Evolutionary conservation across 148 eudicot species (phyloP).

Genomic region (Linanthus parryae): DNA sequence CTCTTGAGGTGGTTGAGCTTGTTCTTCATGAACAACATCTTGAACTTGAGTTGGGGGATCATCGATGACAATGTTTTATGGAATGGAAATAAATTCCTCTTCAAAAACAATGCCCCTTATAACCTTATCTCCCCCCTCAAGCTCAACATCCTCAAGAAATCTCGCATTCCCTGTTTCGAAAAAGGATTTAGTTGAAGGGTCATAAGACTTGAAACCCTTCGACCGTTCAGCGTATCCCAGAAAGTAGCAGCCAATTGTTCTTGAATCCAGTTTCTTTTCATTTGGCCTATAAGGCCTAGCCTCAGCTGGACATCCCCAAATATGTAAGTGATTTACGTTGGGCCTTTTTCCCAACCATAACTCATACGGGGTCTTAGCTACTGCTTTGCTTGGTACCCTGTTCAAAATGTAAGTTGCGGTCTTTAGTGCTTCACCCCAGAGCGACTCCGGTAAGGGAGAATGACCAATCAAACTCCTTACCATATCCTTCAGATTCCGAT

Average conservation of each 20-base stretch:
- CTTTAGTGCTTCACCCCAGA: not conserved
- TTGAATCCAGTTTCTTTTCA: not conserved
- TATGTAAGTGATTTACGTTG: not conserved
- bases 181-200: too few relatives aligned
- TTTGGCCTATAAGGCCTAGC: not conserved
- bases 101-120: not conserved
- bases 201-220: not conserved
- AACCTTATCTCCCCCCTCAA: not conserved
- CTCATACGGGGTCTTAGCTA: not conserved
- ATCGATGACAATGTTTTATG: not conserved
- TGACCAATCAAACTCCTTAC: not conserved
- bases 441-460: not conserved
- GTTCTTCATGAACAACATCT: too few relatives aligned
- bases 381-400: not conserved
- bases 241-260: not conserved
- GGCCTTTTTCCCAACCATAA: not conserved
- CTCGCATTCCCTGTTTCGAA: not conserved
- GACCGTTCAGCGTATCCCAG: not conserved
- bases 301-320: constrained; percentile 3
- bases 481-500: not conserved
- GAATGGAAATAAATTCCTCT: not conserved
- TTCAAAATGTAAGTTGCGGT: not conserved
- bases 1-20: too few relatives aligned
- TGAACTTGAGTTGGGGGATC: too few relatives aligned
- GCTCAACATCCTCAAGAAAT: not conserved